Evolutionary conservation across 2,329 filamentous ascomycete species (phyloP), one percentile per base, ranked within the genome.

Genomic region (Sporothrix phasma): DNA sequence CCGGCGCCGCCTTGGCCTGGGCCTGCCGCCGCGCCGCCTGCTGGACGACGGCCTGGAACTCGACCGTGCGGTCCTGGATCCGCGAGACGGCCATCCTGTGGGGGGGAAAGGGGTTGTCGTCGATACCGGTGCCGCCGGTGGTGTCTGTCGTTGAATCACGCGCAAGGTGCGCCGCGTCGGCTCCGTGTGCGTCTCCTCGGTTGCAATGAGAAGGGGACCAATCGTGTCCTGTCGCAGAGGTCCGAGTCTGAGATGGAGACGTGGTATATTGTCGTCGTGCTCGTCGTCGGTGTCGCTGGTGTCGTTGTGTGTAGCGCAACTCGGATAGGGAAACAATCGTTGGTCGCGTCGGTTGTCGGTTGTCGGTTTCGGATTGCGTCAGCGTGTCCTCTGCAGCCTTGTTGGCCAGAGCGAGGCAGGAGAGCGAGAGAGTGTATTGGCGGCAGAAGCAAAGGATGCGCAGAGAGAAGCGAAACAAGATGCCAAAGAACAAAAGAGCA

Each of bases 61-160:
- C 94, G 73, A 86, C 84, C 65, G 94, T 99, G 73, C 94, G 90
- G 79, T 99, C 94, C 80, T 99, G 94, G 75, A 97, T 96, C 61
- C 92, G 93, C 66, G 81, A 74, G 73, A 85, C 81, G 64, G 84
- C 84, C 85, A 88, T 88, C n/a, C n/a, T 61, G 19, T 63, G 31
- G 4, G 17, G 29, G 17, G 10, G 39, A 45, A 3, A n/a, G 37
- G 17, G n/a, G 31, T n/a, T 37, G 45, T 59, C 45, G 43, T 24
- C 3, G 22, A 19, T 43, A 3, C 22, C 22, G 24, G 13, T 19
- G 24, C 19, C 31, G 39, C 39, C 10, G 22, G 29, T 11, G 13
- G 37, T 17, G 29, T 37, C 1, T 37, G 34, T 3, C 34, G 34
- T 31, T 29, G 39, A 22, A 24, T 24, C 51, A 56, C 51, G 31